Conservation (phyloP, 768 basidiomycete species). For the Tylopilus balloui region DNA sequence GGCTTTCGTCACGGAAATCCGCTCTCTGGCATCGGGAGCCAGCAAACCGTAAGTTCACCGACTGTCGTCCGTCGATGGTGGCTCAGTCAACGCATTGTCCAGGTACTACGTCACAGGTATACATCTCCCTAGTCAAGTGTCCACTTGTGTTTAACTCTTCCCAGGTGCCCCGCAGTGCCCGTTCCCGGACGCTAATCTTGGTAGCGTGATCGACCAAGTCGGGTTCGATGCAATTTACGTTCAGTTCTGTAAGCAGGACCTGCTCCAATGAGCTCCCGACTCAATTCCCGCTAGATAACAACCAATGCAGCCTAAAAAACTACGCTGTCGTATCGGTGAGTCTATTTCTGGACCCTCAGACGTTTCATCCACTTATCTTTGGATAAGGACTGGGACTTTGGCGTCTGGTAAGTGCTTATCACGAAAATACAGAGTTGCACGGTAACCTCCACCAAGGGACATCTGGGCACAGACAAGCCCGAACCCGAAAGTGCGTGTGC, state of each 20-base stretch:
- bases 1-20: constrained; percentile 37
- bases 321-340: constrained; percentile 53
- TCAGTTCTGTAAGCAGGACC: constrained; percentile 45
- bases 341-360: not conserved
- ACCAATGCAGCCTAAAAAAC: constrained; percentile 41
- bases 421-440: not conserved
- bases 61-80: not conserved
- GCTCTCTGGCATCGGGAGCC: constrained; percentile 22
- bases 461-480: constrained; percentile 42
- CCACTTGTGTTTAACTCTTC: not conserved
- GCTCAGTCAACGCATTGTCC: not conserved
- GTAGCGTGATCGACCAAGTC: constrained; percentile 54
- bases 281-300: constrained; percentile 35
- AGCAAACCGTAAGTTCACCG: constrained; percentile 18
- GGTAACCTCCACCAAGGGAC: constrained; percentile 35
- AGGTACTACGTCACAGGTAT: constrained; percentile 61
- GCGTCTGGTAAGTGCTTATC: constrained; percentile 24
- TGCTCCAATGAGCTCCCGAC: not conserved
- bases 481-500: constrained; percentile 35
- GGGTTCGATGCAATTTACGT: constrained; percentile 72
- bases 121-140: not conserved
- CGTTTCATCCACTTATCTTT: not conserved
- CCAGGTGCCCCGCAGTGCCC: constrained; percentile 45
- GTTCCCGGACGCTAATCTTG: constrained; percentile 61
- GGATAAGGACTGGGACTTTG: constrained; percentile 45